Evolutionary conservation across 768 basidiomycete genomes (phyloP).

Genomic region (Boletus fagicola): DNA sequence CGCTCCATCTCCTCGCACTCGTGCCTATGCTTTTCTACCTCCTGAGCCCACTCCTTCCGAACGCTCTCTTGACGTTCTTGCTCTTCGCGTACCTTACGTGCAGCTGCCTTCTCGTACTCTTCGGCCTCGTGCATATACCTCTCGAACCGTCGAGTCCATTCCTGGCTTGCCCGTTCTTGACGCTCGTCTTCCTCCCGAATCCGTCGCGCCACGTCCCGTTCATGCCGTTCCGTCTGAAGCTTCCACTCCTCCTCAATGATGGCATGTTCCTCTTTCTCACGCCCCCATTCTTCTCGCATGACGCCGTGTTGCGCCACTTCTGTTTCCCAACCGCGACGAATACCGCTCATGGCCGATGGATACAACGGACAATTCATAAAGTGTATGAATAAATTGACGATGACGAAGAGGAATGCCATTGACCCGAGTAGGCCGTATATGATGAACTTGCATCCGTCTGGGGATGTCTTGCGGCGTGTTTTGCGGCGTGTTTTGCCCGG

Average conservation of each 20-base stretch:
- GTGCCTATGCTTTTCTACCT: too few species aligned
- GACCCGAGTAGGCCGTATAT: neutral
- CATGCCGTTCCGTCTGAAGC: neutral
- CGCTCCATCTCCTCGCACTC: too few species aligned
- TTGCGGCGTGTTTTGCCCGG: too few species aligned
- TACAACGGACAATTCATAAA: constrained; percentile 11
- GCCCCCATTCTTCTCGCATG: constrained; percentile 1
- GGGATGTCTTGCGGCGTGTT: too few species aligned
- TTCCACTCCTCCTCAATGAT: neutral
- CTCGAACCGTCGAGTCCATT: constrained; percentile 4
- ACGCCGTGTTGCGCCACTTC: neutral
- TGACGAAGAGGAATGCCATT: neutral
- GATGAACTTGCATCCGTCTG: neutral
- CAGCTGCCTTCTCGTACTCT: constrained; percentile 10
- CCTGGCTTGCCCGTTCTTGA: constrained; percentile 6
- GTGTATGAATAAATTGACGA: constrained; percentile 4
- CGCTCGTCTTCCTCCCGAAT: neutral
- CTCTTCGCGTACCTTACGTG: too few species aligned
- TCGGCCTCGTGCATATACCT: neutral
- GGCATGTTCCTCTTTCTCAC: too few species aligned
- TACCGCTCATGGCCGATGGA: constrained; percentile 5
- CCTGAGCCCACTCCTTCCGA: too few species aligned
- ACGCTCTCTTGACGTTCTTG: too few species aligned
- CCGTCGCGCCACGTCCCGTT: neutral
- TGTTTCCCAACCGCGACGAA: constrained; percentile 14